Conservation (phyloP, 2,329 filamentous ascomycete genomes). For the Onygena corvina region DNA sequence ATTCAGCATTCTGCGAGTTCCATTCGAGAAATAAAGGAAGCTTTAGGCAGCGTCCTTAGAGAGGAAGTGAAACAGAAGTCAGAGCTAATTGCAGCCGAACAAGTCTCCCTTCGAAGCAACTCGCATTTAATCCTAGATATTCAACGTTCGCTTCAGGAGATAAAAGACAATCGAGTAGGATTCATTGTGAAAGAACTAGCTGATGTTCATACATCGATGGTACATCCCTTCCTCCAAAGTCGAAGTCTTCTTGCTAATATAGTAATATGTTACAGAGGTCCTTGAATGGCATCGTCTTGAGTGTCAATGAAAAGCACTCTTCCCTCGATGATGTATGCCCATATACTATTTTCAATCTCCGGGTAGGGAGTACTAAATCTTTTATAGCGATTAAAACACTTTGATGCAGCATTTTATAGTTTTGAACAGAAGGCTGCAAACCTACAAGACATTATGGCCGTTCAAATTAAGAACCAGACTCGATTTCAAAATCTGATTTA, state of each 20-base stretch:
- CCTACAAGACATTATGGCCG: constrained; percentile 25
- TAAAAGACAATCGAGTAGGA: constrained; percentile 23
- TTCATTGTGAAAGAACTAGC: constrained; percentile 23
- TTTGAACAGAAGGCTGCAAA: constrained; percentile 25
- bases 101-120: constrained; percentile 21
- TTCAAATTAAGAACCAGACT: constrained; percentile 24
- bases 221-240: constrained; percentile 15
- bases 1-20: constrained; percentile 10
- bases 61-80: constrained; percentile 21
- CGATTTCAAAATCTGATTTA: constrained; percentile 17
- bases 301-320: constrained; percentile 23
- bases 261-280: constrained; percentile 14
- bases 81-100: constrained; percentile 21
- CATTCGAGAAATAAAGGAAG: constrained; percentile 15
- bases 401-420: constrained; percentile 25
- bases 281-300: constrained; percentile 16
- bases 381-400: constrained; percentile 25
- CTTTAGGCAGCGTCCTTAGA: constrained; percentile 10
- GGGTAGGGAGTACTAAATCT: constrained; percentile 12
- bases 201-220: constrained; percentile 27
- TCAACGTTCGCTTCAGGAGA: constrained; percentile 23
- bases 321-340: constrained; percentile 22
- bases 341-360: background rate
- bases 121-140: constrained; percentile 23
- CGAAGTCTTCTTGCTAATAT: background rate